Evolutionary conservation across 805 yeast genomes (phyloP).

Genomic region (Yarrowia sp.): DNA sequence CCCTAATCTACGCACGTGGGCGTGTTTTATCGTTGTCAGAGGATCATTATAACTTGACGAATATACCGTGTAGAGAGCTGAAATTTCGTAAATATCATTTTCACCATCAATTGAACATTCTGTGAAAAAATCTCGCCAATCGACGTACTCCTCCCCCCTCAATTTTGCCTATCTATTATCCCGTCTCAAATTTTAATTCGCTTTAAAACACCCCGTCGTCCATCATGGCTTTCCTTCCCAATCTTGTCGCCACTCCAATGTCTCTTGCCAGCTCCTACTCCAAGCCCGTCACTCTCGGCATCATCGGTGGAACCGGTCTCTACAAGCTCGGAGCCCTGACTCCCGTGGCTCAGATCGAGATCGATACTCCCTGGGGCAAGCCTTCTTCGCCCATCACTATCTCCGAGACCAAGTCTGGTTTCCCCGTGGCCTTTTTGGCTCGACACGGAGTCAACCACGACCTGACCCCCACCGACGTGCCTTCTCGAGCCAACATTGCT

Average conservation of each 20-base stretch:
- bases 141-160: not conserved
- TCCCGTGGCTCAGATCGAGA: constrained; percentile 78
- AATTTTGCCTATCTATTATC: not conserved
- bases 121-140: too few relatives aligned
- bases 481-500: constrained; percentile 90
- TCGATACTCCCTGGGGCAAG: constrained; percentile 95
- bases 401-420: constrained; percentile 69
- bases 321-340: constrained; percentile 77
- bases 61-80: not conserved
- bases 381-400: constrained; percentile 94
- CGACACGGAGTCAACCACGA: constrained; percentile 93
- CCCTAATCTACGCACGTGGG: constrained; percentile 20
- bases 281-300: constrained; percentile 74
- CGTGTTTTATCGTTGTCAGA: not conserved
- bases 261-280: constrained; percentile 19
- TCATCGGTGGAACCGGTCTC: constrained; percentile 98
- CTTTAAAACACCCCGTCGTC: not conserved
- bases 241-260: constrained; percentile 20
- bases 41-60: not conserved
- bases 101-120: not conserved
- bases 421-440: constrained; percentile 89
- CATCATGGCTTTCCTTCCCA: constrained; percentile 19
- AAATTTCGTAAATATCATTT: not conserved
- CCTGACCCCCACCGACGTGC: constrained; percentile 86
- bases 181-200: not conserved